These are phyloP conservation scores for Boletus patriciae DNA, from an alignment of 768 basidiomycete genomes.

Conservation along the genomic window DNA sequence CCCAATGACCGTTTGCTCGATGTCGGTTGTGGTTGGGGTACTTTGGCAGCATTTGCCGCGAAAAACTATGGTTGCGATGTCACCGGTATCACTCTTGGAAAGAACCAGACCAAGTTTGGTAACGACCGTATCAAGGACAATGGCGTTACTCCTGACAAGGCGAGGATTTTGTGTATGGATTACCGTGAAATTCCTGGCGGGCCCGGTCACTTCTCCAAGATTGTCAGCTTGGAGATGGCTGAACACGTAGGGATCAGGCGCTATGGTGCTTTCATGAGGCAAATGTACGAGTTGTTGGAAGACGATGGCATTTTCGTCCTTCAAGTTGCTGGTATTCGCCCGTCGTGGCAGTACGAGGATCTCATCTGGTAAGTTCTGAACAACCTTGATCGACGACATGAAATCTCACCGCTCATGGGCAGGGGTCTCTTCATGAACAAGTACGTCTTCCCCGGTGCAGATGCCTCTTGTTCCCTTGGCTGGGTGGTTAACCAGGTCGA, in stretches of 20 bases:
- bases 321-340: constrained; percentile 96
- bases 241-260: constrained; percentile 98
- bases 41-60: constrained; percentile 88
- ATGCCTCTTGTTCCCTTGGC: constrained; percentile 91
- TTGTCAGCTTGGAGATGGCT: constrained; percentile 97
- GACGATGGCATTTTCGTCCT: constrained; percentile 94
- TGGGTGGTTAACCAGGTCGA: constrained; percentile 93
- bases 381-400: no score
- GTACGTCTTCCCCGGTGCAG: constrained; percentile 98
- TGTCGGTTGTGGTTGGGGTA: constrained; percentile 96
- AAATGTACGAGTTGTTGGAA: constrained; percentile 90
- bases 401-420: neutral
- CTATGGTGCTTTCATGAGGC: constrained; percentile 83
- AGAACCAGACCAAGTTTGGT: constrained; percentile 91
- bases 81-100: constrained; percentile 90
- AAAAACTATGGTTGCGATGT: constrained; percentile 98
- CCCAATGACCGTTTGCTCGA: constrained; percentile 83
- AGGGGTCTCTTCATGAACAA: constrained; percentile 98
- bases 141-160: constrained; percentile 67
- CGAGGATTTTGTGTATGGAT: constrained; percentile 90
- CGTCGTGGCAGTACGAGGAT: constrained; percentile 98
- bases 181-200: constrained; percentile 86
- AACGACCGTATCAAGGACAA: constrained; percentile 84
- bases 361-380: constrained; percentile 71
- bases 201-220: constrained; percentile 82